A percentile compares a stretch with the other conserved stretches of the same genome.
Evolutionary conservation across 495 filamentous ascomycete species (phyloP).

Genomic region (Tuber magnatum): DNA sequence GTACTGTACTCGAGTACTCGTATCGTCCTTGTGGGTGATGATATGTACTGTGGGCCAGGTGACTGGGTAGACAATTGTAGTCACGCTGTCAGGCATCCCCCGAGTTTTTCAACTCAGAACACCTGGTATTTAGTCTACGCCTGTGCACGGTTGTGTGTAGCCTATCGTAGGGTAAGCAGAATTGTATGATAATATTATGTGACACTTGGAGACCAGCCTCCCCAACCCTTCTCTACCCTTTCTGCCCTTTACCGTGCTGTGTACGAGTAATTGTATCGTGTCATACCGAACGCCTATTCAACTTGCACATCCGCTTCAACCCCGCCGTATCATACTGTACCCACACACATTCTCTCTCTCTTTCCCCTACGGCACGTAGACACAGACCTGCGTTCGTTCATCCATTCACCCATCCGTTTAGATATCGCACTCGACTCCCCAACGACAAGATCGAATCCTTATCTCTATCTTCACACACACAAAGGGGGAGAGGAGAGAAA

Average conservation of each 20-base stretch:
- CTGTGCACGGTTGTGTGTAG: neutral
- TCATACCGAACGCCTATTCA: neutral
- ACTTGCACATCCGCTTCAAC: conserved; percentile 5
- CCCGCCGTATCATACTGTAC: too few relatives aligned
- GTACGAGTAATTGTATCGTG: neutral
- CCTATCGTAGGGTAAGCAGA: neutral
- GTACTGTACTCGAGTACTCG: neutral
- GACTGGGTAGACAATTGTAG: neutral
- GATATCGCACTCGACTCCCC: neutral
- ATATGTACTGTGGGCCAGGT: too few relatives aligned
- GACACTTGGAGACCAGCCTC: neutral
- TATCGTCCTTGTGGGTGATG: too few relatives aligned
- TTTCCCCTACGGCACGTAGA: neutral
- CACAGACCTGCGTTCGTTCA: neutral
- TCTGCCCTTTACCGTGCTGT: neutral
- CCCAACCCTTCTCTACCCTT: neutral
- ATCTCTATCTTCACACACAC: neutral
- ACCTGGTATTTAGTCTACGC: neutral
- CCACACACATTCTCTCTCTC: neutral
- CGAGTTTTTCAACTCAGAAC: neutral
- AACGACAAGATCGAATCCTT: neutral
- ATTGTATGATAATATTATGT: too few relatives aligned
- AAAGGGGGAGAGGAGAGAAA: neutral
- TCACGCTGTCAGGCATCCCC: neutral
- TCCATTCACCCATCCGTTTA: neutral